Percentiles rank a stretch among this genome's conserved stretches.
phyloP scores from a whole-genome alignment of 805 yeast genomes.

The Grigorovia yakushimaensis region DNA sequence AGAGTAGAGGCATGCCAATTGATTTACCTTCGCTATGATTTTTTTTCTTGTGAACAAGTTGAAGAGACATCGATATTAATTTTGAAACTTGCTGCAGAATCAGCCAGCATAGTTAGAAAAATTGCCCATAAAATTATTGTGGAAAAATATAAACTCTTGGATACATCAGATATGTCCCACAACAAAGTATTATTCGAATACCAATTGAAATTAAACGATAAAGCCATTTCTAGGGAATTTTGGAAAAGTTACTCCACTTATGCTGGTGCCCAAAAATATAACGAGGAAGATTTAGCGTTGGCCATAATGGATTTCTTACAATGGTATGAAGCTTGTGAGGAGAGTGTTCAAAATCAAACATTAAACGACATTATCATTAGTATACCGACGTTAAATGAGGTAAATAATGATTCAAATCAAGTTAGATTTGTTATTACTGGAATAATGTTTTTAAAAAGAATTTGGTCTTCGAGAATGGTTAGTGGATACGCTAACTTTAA shows the following conservation, averaged over 20 bases:
- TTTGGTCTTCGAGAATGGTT: constrained; percentile 6
- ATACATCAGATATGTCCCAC: neutral
- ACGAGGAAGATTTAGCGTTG: constrained; percentile 34
- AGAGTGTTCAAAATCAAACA: constrained; percentile 2
- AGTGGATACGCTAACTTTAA: constrained; percentile 3
- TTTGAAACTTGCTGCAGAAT: constrained; percentile 53
- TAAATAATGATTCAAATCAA: constrained; percentile 24
- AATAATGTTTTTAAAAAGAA: constrained; percentile 5
- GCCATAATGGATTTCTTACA: constrained; percentile 34
- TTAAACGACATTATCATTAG: constrained; percentile 4
- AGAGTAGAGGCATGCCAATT: constrained; percentile 42
- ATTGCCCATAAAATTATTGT: neutral
- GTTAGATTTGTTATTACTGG: constrained; percentile 19
- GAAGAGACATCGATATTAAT: neutral
- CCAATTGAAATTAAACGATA: neutral
- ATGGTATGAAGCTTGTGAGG: constrained; percentile 16
- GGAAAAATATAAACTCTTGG: neutral
- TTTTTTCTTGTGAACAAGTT: neutral
- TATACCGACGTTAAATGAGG: constrained; percentile 6
- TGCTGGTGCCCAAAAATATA: constrained; percentile 48
- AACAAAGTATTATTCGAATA: neutral
- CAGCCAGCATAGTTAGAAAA: constrained; percentile 36
- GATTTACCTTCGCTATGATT: constrained; percentile 24
- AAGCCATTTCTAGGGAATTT: constrained; percentile 27
- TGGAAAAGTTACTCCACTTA: constrained; percentile 48